Base-by-base conservation (phyloP, 805 yeast species). In the Lipomyces chichibuensis region DNA sequence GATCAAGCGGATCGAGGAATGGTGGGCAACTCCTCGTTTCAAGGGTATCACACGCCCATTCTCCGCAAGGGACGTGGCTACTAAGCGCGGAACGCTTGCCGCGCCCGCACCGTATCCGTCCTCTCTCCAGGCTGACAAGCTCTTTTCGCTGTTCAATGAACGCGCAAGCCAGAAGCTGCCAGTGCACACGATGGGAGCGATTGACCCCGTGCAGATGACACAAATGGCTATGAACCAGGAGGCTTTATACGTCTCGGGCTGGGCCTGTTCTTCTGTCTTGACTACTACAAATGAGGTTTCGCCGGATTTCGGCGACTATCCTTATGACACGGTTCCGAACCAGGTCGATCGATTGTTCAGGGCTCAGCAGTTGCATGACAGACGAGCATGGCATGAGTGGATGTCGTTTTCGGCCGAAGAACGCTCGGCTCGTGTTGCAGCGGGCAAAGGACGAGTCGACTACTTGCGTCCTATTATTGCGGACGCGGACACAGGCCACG, bases 261-360 rank as follows among this genome's bases (percentile, higher is more conserved):
- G 87, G 87, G 90, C 87, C 1, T 84, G 84, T 59, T 84, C 87
- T 1, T 80, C 85, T 27, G 82, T 84, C 0, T 73, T 86, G 67
- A 86, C 88, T 8, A 81, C 88, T 2, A 87, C 89, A 2, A 84
- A 86, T 72, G 90, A 87, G 70, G 88, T 85, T 2, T 82, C 86
- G 1, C 88, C 89, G 0, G 90, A 87, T 73, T 85, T 85, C 74
- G 90, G 89, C 25, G 90, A 87, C 74, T 87, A 87, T 73, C 90
- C 90, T 0, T 86, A 87, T 72, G 87, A 87, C 71, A 87, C 90
- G 0, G 88, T 87, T 1, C 90, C 90, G n/a, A 85, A 85, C 71
- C 87, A 86, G 72, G 89, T 85, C 5, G 87, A 85, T 64, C 79
- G 88, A 63, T 73, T 86, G 43, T 86, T 85, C 75, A 82, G 84